Evolutionary conservation across 441 rosid species (phyloP), one percentile per base, ranked within the genome.

Genomic region (Metrosideros polymorpha): DNA sequence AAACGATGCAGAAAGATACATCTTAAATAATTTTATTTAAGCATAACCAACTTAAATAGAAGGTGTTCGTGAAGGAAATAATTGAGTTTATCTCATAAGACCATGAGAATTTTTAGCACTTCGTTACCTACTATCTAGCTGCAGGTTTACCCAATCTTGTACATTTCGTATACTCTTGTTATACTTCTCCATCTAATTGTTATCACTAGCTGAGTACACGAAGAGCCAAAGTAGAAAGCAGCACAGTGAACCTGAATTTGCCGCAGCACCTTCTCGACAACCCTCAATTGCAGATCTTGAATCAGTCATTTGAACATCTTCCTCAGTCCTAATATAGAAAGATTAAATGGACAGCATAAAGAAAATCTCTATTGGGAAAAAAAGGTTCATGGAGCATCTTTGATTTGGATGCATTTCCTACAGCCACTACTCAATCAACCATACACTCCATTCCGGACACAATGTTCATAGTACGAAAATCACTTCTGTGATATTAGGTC

Each of bases 241-340:
- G 66, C 86, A 89, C 84, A 82, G 30, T 82, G 75, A 84, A 94
- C 97, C 94, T 92, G 87, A 91, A 86, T 91, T 89, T 89, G 89
- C 95, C 86, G 89, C 90, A 88, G 90, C 61, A 76, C 49, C 89
- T 86, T 84, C 82, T 43, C 82, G 71, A 66, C 90, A 89, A 88
- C 85, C 90, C 83, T 90, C 89, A 50, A 79, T 75, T 76, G 84
- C 90, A 89, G 91, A 88, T 87, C 86, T 54, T 86, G 91, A 92
- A 84, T 87, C 91, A 82, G 45, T 82, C 84, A 86, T 89, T 42
- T 88, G 91, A 56, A 87, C 85, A 47, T 52, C 83, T 79, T 63
- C 88, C 86, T 85, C 89, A 87, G 77, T 85, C 91, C 94, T 92
- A 86, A 50, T 83, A 49, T 85, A 87, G 82, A 47, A 77, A 76